Conservation (phyloP, 2,329 filamentous ascomycete genomes). For the Amauroascus verrucosus region DNA sequence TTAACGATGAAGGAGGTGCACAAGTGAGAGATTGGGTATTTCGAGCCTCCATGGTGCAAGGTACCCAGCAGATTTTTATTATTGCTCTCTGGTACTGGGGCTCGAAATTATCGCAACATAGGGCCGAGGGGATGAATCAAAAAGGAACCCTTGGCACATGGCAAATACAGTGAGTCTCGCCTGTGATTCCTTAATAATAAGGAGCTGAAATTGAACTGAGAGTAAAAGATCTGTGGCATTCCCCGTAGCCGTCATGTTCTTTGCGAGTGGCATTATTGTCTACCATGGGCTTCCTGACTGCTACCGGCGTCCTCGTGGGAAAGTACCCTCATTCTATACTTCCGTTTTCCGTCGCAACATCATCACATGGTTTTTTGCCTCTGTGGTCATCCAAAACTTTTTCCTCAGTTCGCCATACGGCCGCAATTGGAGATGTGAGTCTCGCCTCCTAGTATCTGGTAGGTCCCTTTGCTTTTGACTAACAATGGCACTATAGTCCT, state of each 20-base stretch:
- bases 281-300: constrained; percentile 55
- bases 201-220: constrained; percentile 6
- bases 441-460: background rate
- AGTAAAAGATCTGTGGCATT: constrained; percentile 43
- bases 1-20: constrained; percentile 53
- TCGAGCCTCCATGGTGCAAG: constrained; percentile 55
- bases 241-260: constrained; percentile 49
- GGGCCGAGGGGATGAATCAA: constrained; percentile 30
- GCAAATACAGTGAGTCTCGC: constrained; percentile 32
- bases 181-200: background rate
- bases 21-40: constrained; percentile 58
- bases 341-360: constrained; percentile 54
- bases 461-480: background rate
- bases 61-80: constrained; percentile 56
- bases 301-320: constrained; percentile 55
- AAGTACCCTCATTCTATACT: constrained; percentile 55
- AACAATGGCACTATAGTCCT: constrained; percentile 33
- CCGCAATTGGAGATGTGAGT: constrained; percentile 52
- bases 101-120: constrained; percentile 40
- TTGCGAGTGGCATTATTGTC: constrained; percentile 46
- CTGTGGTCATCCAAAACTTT: constrained; percentile 56
- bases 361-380: constrained; percentile 56
- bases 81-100: constrained; percentile 60
- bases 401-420: constrained; percentile 57
- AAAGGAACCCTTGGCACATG: constrained; percentile 21